Conservation (phyloP, 495 filamentous ascomycete species). For the Daldinia caldariorum region DNA sequence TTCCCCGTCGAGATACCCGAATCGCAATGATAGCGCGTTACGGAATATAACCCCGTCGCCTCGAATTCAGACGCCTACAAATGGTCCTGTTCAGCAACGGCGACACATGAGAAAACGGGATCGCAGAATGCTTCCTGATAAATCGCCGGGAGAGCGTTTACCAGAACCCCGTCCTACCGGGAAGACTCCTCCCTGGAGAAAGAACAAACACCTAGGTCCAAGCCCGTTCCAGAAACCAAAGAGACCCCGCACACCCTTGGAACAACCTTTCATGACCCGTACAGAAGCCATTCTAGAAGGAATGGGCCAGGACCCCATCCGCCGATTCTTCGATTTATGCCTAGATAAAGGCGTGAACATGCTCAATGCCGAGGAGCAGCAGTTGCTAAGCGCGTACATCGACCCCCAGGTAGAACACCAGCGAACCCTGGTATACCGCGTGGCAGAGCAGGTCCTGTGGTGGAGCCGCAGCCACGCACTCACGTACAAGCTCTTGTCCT, state of each 20-base stretch:
- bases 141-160: not conserved
- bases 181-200: not conserved
- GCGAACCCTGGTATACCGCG: conserved; percentile 16
- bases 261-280: not conserved
- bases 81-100: not conserved
- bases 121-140: not conserved
- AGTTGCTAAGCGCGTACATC: conserved; percentile 8
- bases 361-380: conserved; percentile 11
- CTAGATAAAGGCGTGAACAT: conserved; percentile 5
- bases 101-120: not conserved
- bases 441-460: conserved; percentile 8
- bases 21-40: not conserved
- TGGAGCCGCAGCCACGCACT: not conserved
- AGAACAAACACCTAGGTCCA: not conserved
- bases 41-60: not conserved
- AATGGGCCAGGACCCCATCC: not conserved
- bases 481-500: conserved; percentile 12
- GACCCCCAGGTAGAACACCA: not conserved
- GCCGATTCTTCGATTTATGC: not conserved
- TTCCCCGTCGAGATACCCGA: not conserved
- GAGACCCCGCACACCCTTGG: not conserved
- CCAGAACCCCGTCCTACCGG: not conserved
- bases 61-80: not conserved
- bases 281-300: not conserved
- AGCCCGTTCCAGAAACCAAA: not conserved